Evolutionary conservation across 305 asterid genomes (phyloP).

Genomic region (Fraxinus dipetala): DNA sequence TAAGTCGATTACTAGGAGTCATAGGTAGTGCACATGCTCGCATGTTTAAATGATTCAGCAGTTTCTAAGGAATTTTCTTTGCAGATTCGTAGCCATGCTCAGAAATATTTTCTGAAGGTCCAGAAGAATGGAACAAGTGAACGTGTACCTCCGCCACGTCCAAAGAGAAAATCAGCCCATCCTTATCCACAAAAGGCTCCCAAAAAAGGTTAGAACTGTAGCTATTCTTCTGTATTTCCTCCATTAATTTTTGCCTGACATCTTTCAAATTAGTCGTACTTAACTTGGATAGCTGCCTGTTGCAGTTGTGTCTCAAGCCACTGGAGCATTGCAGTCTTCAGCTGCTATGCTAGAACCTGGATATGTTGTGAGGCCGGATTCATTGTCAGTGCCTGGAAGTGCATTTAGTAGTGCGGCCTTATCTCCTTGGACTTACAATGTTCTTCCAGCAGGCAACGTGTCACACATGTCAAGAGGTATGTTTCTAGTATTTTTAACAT

Average conservation of each 20-base stretch:
- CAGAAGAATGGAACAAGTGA: conserved; percentile 83
- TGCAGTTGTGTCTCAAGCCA: conserved; percentile 40
- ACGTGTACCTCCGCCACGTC: conserved; percentile 94
- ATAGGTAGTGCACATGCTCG: neutral
- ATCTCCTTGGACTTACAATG: conserved; percentile 53
- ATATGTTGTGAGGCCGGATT: conserved; percentile 43
- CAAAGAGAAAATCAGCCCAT: conserved; percentile 87
- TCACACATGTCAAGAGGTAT: conserved; percentile 48
- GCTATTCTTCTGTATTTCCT: neutral
- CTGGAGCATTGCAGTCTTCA: conserved; percentile 46
- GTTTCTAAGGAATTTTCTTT: conserved; percentile 31
- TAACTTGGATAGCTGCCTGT: conserved; percentile 19
- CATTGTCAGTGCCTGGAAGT: conserved; percentile 39
- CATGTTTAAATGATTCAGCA: conserved; percentile 7
- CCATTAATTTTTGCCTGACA: neutral
- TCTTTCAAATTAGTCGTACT: neutral
- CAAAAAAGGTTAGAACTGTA: conserved; percentile 45
- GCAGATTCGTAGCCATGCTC: conserved; percentile 98
- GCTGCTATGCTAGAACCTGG: conserved; percentile 48
- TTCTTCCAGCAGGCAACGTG: conserved; percentile 36
- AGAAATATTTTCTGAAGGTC: conserved; percentile 86
- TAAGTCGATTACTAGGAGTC: conserved; percentile 1
- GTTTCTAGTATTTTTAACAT: conserved; percentile 8
- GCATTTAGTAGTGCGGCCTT: conserved; percentile 35
- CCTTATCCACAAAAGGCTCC: conserved; percentile 95